These are phyloP conservation scores for Lipomyces starkeyi DNA, from an alignment of 805 yeast species.

Conservation along the genomic window DNA sequence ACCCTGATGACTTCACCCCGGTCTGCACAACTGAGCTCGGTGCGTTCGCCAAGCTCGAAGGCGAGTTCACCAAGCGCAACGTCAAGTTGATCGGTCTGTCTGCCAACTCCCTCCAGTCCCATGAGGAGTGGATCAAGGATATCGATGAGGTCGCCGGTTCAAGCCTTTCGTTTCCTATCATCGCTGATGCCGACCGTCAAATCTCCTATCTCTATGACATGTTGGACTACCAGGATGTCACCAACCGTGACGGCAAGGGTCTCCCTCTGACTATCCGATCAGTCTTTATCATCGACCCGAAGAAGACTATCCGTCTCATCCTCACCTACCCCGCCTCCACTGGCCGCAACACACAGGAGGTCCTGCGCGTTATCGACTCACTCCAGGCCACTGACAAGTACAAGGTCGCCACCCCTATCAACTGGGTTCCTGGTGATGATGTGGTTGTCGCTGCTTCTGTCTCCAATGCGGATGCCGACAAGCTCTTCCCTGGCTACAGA, in stretches of 20 bases:
- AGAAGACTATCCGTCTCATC: slow-evolving; percentile 85
- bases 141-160: slow-evolving; percentile 79
- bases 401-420: slow-evolving; percentile 90
- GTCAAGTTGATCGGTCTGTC: slow-evolving; percentile 90
- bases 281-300: slow-evolving; percentile 90
- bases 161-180: slow-evolving; percentile 83
- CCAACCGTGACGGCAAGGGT: slow-evolving; percentile 73
- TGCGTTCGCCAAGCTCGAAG: slow-evolving; percentile 89
- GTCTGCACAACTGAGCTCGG: slow-evolving; percentile 97
- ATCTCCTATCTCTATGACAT: slow-evolving; percentile 82
- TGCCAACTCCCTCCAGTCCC: slow-evolving; percentile 83
- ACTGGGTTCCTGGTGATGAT: slow-evolving; percentile 72
- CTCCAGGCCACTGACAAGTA: slow-evolving; percentile 85
- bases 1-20: slow-evolving; percentile 97
- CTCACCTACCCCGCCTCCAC: slow-evolving; percentile 92
- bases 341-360: slow-evolving; percentile 95
- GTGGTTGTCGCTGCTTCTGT: slow-evolving; percentile 93
- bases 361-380: slow-evolving; percentile 88
- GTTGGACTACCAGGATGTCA: slow-evolving; percentile 87
- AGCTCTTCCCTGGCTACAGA: slow-evolving; percentile 86
- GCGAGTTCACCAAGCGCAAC: slow-evolving; percentile 85
- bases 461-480: slow-evolving; percentile 80
- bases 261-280: slow-evolving; percentile 90
- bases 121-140: slow-evolving; percentile 89
- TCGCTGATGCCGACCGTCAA: slow-evolving; percentile 86